Evolutionary conservation across 2,329 filamentous ascomycete genomes (phyloP).

Genomic region (Nemania bipapillata): DNA sequence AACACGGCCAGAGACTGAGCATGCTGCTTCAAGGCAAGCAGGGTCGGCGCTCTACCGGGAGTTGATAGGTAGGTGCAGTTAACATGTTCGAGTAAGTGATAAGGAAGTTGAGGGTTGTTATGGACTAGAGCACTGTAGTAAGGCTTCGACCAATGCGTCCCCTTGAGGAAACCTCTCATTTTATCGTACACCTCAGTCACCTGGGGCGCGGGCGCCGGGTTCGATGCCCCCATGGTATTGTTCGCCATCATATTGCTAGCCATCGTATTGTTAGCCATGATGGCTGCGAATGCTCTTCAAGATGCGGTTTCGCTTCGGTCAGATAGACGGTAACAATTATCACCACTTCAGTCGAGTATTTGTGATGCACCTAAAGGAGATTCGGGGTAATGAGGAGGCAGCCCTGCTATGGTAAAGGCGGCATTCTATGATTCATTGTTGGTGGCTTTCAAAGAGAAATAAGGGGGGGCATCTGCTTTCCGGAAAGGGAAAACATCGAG

Average conservation of each 20-base stretch:
- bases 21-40: slow-evolving; percentile 69
- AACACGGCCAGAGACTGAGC: slow-evolving; percentile 67
- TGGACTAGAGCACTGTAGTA: slow-evolving; percentile 56
- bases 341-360: slow-evolving; percentile 11
- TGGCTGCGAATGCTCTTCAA: slow-evolving; percentile 14
- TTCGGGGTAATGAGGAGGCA: slow-evolving; percentile 22
- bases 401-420: slow-evolving; percentile 15
- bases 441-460: slow-evolving; percentile 42
- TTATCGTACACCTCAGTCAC: slow-evolving; percentile 44
- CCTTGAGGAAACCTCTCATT: slow-evolving; percentile 54
- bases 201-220: slow-evolving; percentile 18
- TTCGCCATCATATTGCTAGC: too few relatives aligned
- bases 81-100: slow-evolving; percentile 58
- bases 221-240: slow-evolving; percentile 19
- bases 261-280: slow-evolving; percentile 18
- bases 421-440: slow-evolving; percentile 41
- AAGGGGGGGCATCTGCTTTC: slow-evolving; percentile 33
- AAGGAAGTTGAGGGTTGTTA: slow-evolving; percentile 48
- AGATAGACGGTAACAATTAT: slow-evolving; percentile 3
- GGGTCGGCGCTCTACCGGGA: slow-evolving; percentile 61
- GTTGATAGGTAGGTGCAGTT: slow-evolving; percentile 70
- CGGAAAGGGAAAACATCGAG: slow-evolving; percentile 40
- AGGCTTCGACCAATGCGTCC: slow-evolving; percentile 56
- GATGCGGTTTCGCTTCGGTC: slow-evolving; percentile 12
- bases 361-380: slow-evolving; percentile 9